Evolutionary conservation across 805 yeast species (phyloP).

Genomic region (Lipomyces orientalis): DNA sequence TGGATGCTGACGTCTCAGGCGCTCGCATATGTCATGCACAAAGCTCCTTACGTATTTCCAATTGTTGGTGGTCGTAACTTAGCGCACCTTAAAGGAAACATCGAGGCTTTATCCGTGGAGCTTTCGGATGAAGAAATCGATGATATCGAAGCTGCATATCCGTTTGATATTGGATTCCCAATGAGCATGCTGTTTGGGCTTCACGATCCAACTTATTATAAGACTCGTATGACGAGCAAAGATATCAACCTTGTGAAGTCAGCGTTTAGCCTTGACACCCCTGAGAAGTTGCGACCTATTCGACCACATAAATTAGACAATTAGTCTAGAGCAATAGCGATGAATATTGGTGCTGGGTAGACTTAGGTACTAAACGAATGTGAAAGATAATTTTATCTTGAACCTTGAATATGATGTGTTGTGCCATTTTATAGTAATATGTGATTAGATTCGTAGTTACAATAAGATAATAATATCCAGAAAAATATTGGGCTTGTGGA

Average conservation of each 20-base stretch:
- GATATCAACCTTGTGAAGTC: conserved; percentile 4
- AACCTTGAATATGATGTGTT: no score
- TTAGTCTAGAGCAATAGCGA: no score
- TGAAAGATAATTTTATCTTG: no score
- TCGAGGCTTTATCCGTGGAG: conserved; percentile 6
- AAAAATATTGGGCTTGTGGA: no score
- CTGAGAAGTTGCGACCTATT: conserved; percentile 4
- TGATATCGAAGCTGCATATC: conserved; percentile 4
- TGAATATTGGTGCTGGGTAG: no score
- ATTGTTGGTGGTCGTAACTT: conserved; percentile 8
- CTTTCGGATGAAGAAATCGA: conserved; percentile 12
- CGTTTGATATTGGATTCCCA: conserved; percentile 7
- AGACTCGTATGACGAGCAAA: conserved; percentile 4
- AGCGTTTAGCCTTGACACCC: not conserved
- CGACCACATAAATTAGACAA: not conserved
- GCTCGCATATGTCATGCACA: conserved; percentile 10
- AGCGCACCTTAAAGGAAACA: conserved; percentile 3
- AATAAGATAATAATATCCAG: no score
- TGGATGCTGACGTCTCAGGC: conserved; percentile 9
- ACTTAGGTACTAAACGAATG: no score
- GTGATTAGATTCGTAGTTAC: no score
- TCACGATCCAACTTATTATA: not conserved
- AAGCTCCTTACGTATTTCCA: conserved; percentile 10
- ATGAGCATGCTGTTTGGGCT: conserved; percentile 6
- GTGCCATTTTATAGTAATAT: no score